Base-by-base conservation (phyloP, 2,329 filamentous ascomycete species). In the Penicillium expansum region DNA sequence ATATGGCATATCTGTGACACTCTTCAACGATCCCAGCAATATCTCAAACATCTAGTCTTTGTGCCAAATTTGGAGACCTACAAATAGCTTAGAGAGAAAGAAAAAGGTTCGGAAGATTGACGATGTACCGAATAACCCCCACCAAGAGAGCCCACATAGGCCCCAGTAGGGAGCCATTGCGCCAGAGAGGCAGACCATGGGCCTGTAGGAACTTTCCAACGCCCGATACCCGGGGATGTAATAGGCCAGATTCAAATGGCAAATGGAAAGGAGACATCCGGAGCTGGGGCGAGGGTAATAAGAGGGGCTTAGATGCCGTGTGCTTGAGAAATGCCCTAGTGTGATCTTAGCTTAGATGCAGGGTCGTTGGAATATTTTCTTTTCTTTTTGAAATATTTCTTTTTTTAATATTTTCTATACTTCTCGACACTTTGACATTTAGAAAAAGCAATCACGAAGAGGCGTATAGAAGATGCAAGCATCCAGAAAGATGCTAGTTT, bases 21-120 rank as follows among this genome's bases (percentile, higher is more conserved):
- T 22, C 24, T 22, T 27, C 13, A 32, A 16, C 18, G 6, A 45
- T 33, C 38, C 22, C 8, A 32, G 50, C 33, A 27, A 48, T 42
- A 32, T 22, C 35, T 32, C 39, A 44, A 37, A 48, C 44, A 24
- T 30, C 24, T 44, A 1, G 20, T 50, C 66, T 69, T 69, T 69
- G 67, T 69, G 58, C 62, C 60, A 63, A 56, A 59, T 61, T 57
- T 58, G 57, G 59, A 48, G 14, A 49, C 24, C 33, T 38, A 51
- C 39, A 51, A 53, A 59, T 30, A 59, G 16, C 29, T 8, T 14
- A 24, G 2, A 22, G 35, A 39, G 44, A 42, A 44, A 57, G 41
- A 37, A 42, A n/a, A 37, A 33, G 33, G 44, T 42, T 32, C 24
- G 48, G 49, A 27, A 29, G 20, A 20, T 35, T 44, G 39, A 48